Evolutionary conservation across 768 basidiomycete genomes (phyloP).

Genomic region (Hygrophorus russula): DNA sequence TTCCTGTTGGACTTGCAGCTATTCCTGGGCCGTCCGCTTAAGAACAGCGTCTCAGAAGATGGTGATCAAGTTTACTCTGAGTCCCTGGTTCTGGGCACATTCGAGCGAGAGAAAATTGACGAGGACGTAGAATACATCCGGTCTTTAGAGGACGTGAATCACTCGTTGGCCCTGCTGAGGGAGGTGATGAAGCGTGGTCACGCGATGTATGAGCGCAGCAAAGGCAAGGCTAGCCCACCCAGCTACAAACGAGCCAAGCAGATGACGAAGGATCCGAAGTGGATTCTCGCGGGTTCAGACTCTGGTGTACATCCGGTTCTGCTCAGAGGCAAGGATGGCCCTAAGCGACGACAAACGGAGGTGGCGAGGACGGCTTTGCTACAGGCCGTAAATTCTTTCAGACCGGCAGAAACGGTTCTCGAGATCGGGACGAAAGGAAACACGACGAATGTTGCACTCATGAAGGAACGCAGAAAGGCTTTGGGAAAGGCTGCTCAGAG

Average conservation of each 20-base stretch:
- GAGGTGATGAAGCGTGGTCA: slow-evolving; percentile 87
- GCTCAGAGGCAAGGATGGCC: slow-evolving; percentile 26
- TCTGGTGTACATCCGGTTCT: slow-evolving; percentile 66
- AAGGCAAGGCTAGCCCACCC: slow-evolving; percentile 78
- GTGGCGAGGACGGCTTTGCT: slow-evolving; percentile 56
- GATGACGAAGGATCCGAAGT: slow-evolving; percentile 62
- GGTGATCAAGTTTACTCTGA: slow-evolving; percentile 60
- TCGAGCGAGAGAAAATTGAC: slow-evolving; percentile 72
- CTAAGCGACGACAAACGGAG: slow-evolving; percentile 30
- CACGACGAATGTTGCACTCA: slow-evolving; percentile 52
- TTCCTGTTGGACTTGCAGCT: slow-evolving; percentile 89
- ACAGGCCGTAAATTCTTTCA: slow-evolving; percentile 69
- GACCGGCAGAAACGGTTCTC: slow-evolving; percentile 82
- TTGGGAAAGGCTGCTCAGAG: slow-evolving; percentile 53
- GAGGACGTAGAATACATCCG: slow-evolving; percentile 75
- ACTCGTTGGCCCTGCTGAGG: slow-evolving; percentile 52
- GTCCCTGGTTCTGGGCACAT: slow-evolving; percentile 68
- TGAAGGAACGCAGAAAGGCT: slow-evolving; percentile 82
- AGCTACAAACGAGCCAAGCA: slow-evolving; percentile 87
- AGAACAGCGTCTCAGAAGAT: slow-evolving; percentile 32
- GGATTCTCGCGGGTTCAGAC: slow-evolving; percentile 57
- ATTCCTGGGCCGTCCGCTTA: slow-evolving; percentile 75
- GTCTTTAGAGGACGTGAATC: slow-evolving; percentile 51
- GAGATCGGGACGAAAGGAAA: slow-evolving; percentile 75
- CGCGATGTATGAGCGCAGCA: slow-evolving; percentile 87